These are phyloP conservation scores for Zea mays DNA, from an alignment of 176 grass and related monocot species.

Conservation along the genomic window Zm-B73-REFERENCE-NAM-5.0 NC_050097.1:221727001-221727500, in stretches of 20 bases:
- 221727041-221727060: no score
- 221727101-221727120: no score
- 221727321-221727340: neutral
- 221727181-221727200: neutral
- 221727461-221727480: no score
- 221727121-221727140: no score
- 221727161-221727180: neutral
- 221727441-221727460: neutral
- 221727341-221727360: neutral
- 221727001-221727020: no score
- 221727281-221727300: neutral
- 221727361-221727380: neutral
- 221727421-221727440: neutral
- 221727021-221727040: no score
- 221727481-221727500: no score
- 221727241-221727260: neutral
- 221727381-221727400: no score
- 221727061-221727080: no score
- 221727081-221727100: no score
- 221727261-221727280: neutral
- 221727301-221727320: neutral
- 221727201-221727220: neutral
- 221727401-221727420: neutral
- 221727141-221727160: no score
- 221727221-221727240: neutral